These are phyloP conservation scores for Ligustrum vulgare DNA, from an alignment of 257 asterid genomes.

Conservation along the genomic window DNA sequence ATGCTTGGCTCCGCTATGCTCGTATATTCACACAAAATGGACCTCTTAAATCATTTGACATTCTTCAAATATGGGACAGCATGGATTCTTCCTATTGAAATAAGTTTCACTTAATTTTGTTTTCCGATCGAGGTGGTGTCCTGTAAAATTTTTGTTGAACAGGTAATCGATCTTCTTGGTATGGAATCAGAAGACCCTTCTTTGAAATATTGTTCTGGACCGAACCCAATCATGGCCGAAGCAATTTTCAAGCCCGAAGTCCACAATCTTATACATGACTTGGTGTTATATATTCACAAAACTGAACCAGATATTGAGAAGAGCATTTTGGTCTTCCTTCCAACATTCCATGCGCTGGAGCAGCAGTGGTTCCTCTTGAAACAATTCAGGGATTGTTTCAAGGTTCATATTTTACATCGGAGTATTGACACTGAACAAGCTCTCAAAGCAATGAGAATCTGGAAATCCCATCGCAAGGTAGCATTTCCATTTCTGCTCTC, in stretches of 20 bases:
- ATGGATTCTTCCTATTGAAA: not conserved
- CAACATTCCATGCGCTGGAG: conserved; percentile 82
- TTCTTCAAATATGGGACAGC: not conserved
- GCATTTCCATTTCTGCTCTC: conserved; percentile 16
- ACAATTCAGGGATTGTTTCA: conserved; percentile 61
- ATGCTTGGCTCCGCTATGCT: not conserved
- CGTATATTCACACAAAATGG: not conserved
- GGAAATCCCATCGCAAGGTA: conserved; percentile 89
- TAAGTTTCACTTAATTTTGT: conserved; percentile 6
- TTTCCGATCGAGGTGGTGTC: conserved; percentile 11
- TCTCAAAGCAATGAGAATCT: conserved; percentile 80
- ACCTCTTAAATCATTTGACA: not conserved
- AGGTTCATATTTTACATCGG: conserved; percentile 90
- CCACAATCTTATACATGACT: conserved; percentile 78
- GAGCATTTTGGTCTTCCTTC: conserved; percentile 93
- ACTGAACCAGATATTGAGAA: conserved; percentile 91
- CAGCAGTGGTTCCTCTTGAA: conserved; percentile 85
- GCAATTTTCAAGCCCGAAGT: conserved; percentile 62
- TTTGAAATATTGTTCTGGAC: conserved; percentile 69
- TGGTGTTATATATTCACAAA: conserved; percentile 79
- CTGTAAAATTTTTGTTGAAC: conserved; percentile 23
- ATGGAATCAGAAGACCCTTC: conserved; percentile 53
- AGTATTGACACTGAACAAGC: conserved; percentile 88
- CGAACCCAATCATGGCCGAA: conserved; percentile 59
- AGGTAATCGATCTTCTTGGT: conserved; percentile 73